Evolutionary conservation across 257 asterid genomes (phyloP).

Genomic region (Solanum paucissectum): DNA sequence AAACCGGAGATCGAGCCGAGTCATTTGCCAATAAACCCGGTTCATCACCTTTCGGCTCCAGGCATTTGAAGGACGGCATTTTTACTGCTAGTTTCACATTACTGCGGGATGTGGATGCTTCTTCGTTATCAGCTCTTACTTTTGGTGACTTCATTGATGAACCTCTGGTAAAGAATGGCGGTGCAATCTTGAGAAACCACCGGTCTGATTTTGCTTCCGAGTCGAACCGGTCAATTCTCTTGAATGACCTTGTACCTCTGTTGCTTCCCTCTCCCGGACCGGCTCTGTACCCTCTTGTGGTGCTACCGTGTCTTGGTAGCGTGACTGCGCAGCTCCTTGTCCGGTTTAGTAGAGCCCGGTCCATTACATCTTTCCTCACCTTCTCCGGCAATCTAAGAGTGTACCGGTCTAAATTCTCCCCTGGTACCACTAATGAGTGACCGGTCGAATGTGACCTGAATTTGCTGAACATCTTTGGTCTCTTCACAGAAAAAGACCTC

Average conservation of each 20-base stretch:
- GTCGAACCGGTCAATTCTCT: constrained; percentile 31
- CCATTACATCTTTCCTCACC: constrained; percentile 60
- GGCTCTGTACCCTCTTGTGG: constrained; percentile 30
- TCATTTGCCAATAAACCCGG: constrained; percentile 18
- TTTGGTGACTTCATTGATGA: constrained; percentile 47
- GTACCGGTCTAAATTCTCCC: constrained; percentile 54
- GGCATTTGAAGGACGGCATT: constrained; percentile 56
- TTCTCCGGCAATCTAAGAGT: constrained; percentile 55
- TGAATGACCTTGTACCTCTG: constrained; percentile 22
- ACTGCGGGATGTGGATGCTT: constrained; percentile 21
- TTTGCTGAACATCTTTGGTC: constrained; percentile 21
- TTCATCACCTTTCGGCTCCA: constrained; percentile 61
- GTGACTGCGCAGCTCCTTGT: constrained; percentile 25
- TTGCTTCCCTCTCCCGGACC: constrained; percentile 48
- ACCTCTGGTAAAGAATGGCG: constrained; percentile 34
- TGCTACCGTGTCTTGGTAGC: constrained; percentile 33
- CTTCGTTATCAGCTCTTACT: constrained; percentile 32
- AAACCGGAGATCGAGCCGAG: constrained; percentile 34
- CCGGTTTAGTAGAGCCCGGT: constrained; percentile 51
- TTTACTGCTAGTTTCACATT: constrained; percentile 17
- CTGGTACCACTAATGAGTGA: constrained; percentile 67
- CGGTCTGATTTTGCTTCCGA: constrained; percentile 43
- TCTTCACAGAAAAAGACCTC: constrained; percentile 34
- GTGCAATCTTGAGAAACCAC: constrained; percentile 26
- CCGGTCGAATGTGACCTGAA: constrained; percentile 92